Evolutionary conservation across 352 stramenopile species (phyloP).

Genomic region (Pythium insidiosum): DNA sequence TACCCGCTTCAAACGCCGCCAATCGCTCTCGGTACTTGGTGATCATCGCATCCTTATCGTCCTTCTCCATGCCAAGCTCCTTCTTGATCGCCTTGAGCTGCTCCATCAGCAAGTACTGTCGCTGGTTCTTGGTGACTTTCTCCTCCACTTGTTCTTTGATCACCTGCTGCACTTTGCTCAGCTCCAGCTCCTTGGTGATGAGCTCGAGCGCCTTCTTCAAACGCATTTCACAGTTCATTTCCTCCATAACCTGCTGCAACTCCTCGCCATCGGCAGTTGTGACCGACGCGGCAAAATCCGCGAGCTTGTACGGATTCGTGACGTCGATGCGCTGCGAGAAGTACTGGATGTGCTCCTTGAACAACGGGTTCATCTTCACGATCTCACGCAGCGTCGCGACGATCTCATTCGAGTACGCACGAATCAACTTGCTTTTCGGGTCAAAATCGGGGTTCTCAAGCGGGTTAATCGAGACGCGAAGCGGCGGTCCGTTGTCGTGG

Average conservation of each 20-base stretch:
- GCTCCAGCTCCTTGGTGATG: constrained; percentile 95
- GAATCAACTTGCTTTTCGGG: constrained; percentile 85
- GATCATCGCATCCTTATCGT: constrained; percentile 98
- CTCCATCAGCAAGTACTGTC: constrained; percentile 98
- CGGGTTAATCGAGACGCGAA: constrained; percentile 62
- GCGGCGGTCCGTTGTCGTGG: constrained; percentile 45
- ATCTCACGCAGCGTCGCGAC: constrained; percentile 95
- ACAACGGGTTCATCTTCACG: constrained; percentile 95
- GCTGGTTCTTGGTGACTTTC: constrained; percentile 95
- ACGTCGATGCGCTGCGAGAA: constrained; percentile 94
- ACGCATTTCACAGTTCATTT: constrained; percentile 92
- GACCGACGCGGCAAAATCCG: constrained; percentile 95
- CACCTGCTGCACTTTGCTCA: constrained; percentile 95
- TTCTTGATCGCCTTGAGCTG: constrained; percentile 99
- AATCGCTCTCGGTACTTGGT: constrained; percentile 93
- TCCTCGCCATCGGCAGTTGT: constrained; percentile 92
- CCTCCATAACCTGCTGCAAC: constrained; percentile 91
- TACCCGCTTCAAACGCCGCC: constrained; percentile 39
- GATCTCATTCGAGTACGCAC: constrained; percentile 97
- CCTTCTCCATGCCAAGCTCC: constrained; percentile 98
- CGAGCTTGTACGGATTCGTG: constrained; percentile 96
- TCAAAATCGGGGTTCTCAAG: constrained; percentile 68
- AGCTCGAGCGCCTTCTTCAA: constrained; percentile 95
- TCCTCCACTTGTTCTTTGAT: constrained; percentile 92
- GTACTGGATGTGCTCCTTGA: constrained; percentile 97